Evolutionary conservation across 345 rosid species (phyloP).

Genomic region (Salix arbutifolia): DNA sequence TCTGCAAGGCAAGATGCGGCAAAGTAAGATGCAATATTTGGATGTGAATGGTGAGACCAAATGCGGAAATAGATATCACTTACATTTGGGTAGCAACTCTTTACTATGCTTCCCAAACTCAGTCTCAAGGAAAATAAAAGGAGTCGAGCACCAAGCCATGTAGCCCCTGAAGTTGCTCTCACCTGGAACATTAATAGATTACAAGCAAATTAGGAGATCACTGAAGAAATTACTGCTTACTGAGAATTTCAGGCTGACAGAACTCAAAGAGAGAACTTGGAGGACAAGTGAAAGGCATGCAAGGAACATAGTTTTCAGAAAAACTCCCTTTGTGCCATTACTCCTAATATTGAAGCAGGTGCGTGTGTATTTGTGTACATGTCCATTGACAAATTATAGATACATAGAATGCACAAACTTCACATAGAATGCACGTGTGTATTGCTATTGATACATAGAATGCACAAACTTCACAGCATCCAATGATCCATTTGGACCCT

Average conservation of each 20-base stretch:
- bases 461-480: neutral
- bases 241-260: neutral
- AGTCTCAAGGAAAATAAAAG: conserved; percentile 58
- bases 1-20: conserved; percentile 42
- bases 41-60: neutral
- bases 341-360: no score
- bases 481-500: neutral
- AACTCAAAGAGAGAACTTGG: neutral
- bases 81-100: conserved; percentile 77
- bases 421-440: no score
- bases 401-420: neutral
- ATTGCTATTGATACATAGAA: neutral
- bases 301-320: no score
- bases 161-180: conserved; percentile 51
- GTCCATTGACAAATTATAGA: no score
- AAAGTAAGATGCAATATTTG: neutral
- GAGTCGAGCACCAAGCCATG: conserved; percentile 61
- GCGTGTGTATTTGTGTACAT: neutral
- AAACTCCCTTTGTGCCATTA: no score
- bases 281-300: no score
- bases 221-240: neutral
- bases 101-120: conserved; percentile 50
- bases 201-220: neutral
- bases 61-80: conserved; percentile 17
- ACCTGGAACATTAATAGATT: conserved; percentile 38